Percentiles rank a stretch among this genome's conserved stretches.
Evolutionary conservation across 352 stramenopile species (phyloP).

Genomic region (Phytophthora sp.): DNA sequence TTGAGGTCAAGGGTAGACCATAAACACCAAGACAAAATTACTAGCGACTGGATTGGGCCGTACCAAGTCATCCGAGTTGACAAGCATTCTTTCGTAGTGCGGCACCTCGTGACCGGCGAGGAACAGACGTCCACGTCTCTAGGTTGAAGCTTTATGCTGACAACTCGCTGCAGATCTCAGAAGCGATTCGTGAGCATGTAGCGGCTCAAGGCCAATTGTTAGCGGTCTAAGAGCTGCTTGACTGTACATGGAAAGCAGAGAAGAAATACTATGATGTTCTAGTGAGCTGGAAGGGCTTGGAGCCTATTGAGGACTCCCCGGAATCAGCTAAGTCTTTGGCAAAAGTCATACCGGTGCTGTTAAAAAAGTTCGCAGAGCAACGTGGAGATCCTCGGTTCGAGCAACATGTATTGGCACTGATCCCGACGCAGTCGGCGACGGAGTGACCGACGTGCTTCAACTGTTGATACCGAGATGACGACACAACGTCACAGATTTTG

Average conservation of each 20-base stretch:
- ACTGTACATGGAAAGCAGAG: not conserved
- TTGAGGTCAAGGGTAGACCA: no score
- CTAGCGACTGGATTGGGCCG: no score
- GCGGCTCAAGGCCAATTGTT: conserved; percentile 27
- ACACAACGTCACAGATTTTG: no score
- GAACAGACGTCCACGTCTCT: conserved; percentile 33
- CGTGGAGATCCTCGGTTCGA: not conserved
- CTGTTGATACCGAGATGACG: no score
- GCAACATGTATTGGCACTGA: not conserved
- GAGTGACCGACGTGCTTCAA: not conserved
- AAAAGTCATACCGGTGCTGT: not conserved
- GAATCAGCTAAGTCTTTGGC: no score
- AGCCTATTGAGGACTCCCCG: no score
- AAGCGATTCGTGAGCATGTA: conserved; percentile 42
- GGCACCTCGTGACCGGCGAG: conserved; percentile 16
- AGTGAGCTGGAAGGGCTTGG: conserved; percentile 20
- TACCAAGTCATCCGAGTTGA: conserved; percentile 28
- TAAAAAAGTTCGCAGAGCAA: not conserved
- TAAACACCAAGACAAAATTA: no score
- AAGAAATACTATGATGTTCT: conserved; percentile 14
- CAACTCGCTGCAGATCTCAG: conserved; percentile 25
- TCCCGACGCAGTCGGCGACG: not conserved
- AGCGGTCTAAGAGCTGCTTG: no score
- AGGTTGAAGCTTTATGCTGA: conserved; percentile 46
- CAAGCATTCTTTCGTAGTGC: conserved; percentile 32